Conservation (phyloP, 208 protist species). For the Strigomonas culicis region DNA sequence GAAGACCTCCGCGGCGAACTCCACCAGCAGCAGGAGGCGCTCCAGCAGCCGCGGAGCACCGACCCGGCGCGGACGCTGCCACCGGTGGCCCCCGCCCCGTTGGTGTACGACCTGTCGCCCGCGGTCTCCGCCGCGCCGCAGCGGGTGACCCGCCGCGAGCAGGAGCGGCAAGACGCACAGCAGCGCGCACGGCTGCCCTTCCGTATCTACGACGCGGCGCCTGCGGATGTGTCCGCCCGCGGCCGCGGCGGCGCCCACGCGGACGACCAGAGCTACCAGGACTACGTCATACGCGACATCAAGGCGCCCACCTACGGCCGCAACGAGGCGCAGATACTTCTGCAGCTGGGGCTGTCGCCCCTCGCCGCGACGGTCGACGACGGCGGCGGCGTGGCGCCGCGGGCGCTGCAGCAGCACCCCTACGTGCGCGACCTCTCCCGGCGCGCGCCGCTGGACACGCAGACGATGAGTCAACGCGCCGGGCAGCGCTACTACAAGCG, state of each 20-base stretch:
- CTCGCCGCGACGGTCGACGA: background rate
- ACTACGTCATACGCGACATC: constrained; percentile 2
- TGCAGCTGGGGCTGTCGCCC: background rate
- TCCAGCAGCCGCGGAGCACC: background rate
- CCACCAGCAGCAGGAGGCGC: constrained; percentile 4
- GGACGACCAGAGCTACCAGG: background rate
- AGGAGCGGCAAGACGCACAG: constrained; percentile 4
- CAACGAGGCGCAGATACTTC: background rate
- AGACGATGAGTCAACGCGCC: background rate
- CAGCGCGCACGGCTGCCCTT: background rate
- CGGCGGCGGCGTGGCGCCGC: background rate
- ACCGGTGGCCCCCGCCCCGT: constrained; percentile 8
- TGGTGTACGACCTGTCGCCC: constrained; percentile 7
- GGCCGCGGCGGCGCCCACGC: background rate
- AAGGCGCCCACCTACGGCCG: constrained; percentile 6
- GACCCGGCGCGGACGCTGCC: background rate
- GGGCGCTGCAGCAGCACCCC: background rate
- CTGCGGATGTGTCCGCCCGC: background rate
- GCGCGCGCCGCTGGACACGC: constrained; percentile 4
- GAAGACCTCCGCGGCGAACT: constrained; percentile 37
- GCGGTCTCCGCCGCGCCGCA: background rate
- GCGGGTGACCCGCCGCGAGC: background rate
- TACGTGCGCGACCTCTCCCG: background rate
- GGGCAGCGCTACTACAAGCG: constrained; percentile 4
- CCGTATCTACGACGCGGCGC: constrained; percentile 4